Evolutionary conservation across 305 asterid species (phyloP), one percentile per base, ranked within the genome.

Genomic region (Striga hermonthica): DNA sequence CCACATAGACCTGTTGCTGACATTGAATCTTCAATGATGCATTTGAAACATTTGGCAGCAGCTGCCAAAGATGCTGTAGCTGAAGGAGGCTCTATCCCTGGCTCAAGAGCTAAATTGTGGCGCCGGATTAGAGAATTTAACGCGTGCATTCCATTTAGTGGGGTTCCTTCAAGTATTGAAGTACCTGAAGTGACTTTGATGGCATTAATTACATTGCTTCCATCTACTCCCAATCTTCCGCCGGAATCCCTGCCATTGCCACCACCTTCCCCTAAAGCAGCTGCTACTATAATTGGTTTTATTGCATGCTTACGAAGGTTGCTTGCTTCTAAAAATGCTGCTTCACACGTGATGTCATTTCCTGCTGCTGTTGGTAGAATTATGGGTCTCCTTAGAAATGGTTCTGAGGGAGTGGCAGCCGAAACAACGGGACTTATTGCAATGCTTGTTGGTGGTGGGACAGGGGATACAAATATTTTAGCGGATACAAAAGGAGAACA

Each of bases 71-170:
- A 90, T 78, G 99, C 99, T 75, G 97, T 94, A 31, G 81, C 95
- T 39, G 99, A 94, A 82, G 99, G 99, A 73, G 99, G 99, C 71
- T 94, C 97, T 55, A 88, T 94, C 79, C 96, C 99, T 71, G 99
- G 99, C 77, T 94, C 99, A 74, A 88, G 97, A 82, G 99, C 99
- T 76, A 94, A 90, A 77, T 72, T 94, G 69, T 94, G 99, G 99
- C 95, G 99, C 44, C 80, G 99, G 76, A 90, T 94, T 72, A 87
- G 99, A 76, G 99, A 94, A 75, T 90, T 94, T 79, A 94, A 94
- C 84, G 97, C 97, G 43, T 90, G 97, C 67, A 67, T 94, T 74
- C 96, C 97, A 71, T 86, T 80, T 73, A 72, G 80, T 79, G 99
- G 99, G 65, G 93, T 94, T 41, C 97, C 99, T 64, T 83, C 84